Evolutionary conservation across 768 basidiomycete genomes (phyloP), one percentile per base, ranked within the genome.

Genomic region (Clitopilus passeckerianus): DNA sequence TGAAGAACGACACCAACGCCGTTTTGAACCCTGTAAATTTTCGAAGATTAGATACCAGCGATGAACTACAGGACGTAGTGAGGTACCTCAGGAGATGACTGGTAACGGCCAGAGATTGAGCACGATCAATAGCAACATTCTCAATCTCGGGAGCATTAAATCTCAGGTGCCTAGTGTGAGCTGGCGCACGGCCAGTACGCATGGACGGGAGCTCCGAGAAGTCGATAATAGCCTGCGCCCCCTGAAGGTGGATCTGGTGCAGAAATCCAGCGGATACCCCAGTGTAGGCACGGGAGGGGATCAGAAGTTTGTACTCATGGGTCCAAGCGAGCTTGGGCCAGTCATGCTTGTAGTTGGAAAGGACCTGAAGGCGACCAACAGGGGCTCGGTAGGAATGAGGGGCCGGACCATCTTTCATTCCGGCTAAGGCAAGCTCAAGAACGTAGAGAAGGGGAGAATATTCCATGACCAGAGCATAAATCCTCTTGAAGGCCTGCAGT

Each of bases 351-450:
- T 80, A 82, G 34, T 72, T 71, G 57, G 72, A 58, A 33, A 84
- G 71, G 56, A 82, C 69, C 57, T 80, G 75, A 34, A 81, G 75
- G 57, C 82, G 80, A 46, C 71, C 68, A 43, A 73, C 64, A 34
- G 77, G 73, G 10, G 79, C 70, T 15, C 73, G 71, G 35, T 69
- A 69, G 34, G 72, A 67, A 61, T 76, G 69, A 30, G 78, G 69
- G 34, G 72, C 74, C 18, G 76, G 72, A 5, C 82, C 82, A 65
- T 83, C 80, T 63, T 74, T 75, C 80, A 83, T 81, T 41, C 80
- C 81, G 58, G 76, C 68, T 20, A 77, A 55, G 16, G 77, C 81
- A 27, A 84, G 71, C 62, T 83, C 81, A 63, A 77, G 77, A 53
- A 73, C 76, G 68, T 84, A 84, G 30, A 75, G 75, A 60, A 84